Evolutionary conservation across 2,329 filamentous ascomycete genomes (phyloP).

Genomic region (Calonectria pauciramosa): DNA sequence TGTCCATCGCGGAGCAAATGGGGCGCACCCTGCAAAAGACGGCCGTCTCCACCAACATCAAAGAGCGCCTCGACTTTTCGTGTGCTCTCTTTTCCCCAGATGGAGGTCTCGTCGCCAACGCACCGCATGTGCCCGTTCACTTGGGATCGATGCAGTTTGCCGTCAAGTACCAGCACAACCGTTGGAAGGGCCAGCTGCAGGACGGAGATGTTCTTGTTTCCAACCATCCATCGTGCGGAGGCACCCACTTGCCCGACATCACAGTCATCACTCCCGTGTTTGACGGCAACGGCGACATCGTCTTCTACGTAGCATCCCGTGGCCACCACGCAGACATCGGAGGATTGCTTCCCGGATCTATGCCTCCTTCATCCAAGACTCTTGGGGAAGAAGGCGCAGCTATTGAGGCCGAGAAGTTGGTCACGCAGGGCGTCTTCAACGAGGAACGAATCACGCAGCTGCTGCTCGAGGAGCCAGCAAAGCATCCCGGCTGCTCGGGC

Average conservation of each 20-base stretch:
- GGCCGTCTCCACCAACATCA: slow-evolving; percentile 82
- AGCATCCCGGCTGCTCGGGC: slow-evolving; percentile 82
- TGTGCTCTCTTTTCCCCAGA: slow-evolving; percentile 84
- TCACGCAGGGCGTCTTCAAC: slow-evolving; percentile 82
- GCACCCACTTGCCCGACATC: slow-evolving; percentile 56
- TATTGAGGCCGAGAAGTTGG: slow-evolving; percentile 78
- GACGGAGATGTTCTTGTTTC: slow-evolving; percentile 54
- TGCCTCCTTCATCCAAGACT: slow-evolving; percentile 81
- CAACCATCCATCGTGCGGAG: slow-evolving; percentile 52
- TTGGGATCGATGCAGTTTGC: slow-evolving; percentile 86
- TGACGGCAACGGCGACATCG: slow-evolving; percentile 50
- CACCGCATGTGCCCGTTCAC: slow-evolving; percentile 83
- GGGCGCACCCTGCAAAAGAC: slow-evolving; percentile 85
- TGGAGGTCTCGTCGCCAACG: slow-evolving; percentile 80
- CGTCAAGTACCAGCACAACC: slow-evolving; percentile 76
- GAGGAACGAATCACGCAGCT: slow-evolving; percentile 81
- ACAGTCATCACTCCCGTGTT: slow-evolving; percentile 73
- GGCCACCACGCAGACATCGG: slow-evolving; percentile 67
- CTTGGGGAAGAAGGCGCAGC: slow-evolving; percentile 75
- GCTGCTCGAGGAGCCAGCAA: slow-evolving; percentile 79
- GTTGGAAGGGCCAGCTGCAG: slow-evolving; percentile 68
- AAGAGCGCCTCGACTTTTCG: slow-evolving; percentile 85
- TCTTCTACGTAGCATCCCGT: slow-evolving; percentile 47
- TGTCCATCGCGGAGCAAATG: slow-evolving; percentile 90
- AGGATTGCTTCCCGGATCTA: slow-evolving; percentile 84